Evolutionary conservation across 2,329 filamentous ascomycete species (phyloP), one percentile per base, ranked within the genome.

Genomic region (Cladophialophora chaetospira): DNA sequence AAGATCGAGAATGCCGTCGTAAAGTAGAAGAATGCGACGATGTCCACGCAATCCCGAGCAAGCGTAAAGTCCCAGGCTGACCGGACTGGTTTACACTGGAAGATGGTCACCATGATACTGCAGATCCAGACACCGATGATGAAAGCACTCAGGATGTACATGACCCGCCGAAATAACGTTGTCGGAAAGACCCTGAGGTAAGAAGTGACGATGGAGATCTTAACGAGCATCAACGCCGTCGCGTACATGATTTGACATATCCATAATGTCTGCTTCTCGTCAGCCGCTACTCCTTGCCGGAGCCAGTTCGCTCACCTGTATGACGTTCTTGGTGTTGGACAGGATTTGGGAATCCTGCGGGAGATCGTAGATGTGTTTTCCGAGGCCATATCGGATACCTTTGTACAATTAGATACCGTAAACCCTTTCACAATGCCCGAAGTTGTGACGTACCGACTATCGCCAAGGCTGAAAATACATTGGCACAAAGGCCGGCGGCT

Each of bases 1-100:
- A 80, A 67, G 46, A 84, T 85, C 67, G 85, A 86, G 61, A 84
- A 77, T 26, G 82, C 78, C 2, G 83, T 82, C 29, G 84, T 76
- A 38, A 77, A 76, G 31, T 82, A 74, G 25, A 84, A 75, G 50
- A 82, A 79, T 1, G 72, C 70, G 2, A 79, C 75, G 61, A 85
- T 73, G 45, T 72, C 66, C 48, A 82, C 69, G 55, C 79, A 82
- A 13, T 67, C 57, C 60, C 76, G 55, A 0, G 68, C 42, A 1
- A 70, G 63, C 13, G 65, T 65, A n/a, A 66, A 63, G 31, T 74
- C 67, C 74, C 76, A 78, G 28, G 73, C 72, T 36, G 67, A 72
- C 28, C 64, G 61, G 38, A 78, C 68, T 10, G 77, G 76, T 3
- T 65, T 62, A 62, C 76, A 79, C 60, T 78, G 77, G 65, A 80